Evolutionary conservation across 2,329 filamentous ascomycete species (phyloP).

Genomic region (Botryotinia narcissicola): DNA sequence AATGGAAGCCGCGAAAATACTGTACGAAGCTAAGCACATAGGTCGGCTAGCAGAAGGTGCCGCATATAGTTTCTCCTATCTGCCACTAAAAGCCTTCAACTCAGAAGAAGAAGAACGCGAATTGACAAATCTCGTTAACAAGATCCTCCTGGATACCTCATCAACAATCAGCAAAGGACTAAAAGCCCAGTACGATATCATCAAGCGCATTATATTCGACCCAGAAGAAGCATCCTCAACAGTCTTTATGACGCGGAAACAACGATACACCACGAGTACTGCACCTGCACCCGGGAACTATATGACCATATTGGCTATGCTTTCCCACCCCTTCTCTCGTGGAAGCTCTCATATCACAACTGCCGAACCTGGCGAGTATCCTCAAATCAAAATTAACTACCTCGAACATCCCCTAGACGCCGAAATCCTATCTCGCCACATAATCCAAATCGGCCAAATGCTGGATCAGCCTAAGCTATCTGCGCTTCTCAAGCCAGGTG

Average conservation of each 20-base stretch:
- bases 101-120: neutral
- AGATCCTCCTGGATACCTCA: neutral
- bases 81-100: neutral
- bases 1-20: neutral
- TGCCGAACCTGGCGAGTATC: neutral
- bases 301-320: neutral
- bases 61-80: neutral
- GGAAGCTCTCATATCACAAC: neutral
- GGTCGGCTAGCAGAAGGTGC: neutral
- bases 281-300: neutral
- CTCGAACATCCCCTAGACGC: neutral
- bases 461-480: neutral
- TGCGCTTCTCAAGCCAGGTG: neutral
- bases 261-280: neutral
- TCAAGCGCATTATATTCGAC: neutral
- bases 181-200: neutral
- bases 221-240: neutral
- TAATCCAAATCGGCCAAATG: neutral
- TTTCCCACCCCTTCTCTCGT: neutral
- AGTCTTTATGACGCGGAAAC: neutral
- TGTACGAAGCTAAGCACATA: neutral
- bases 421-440: neutral
- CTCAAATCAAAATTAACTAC: neutral
- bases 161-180: neutral
- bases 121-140: neutral